Base-by-base conservation (phyloP, 2,329 filamentous ascomycete genomes). In the Pezizomycotina sp. region DNA sequence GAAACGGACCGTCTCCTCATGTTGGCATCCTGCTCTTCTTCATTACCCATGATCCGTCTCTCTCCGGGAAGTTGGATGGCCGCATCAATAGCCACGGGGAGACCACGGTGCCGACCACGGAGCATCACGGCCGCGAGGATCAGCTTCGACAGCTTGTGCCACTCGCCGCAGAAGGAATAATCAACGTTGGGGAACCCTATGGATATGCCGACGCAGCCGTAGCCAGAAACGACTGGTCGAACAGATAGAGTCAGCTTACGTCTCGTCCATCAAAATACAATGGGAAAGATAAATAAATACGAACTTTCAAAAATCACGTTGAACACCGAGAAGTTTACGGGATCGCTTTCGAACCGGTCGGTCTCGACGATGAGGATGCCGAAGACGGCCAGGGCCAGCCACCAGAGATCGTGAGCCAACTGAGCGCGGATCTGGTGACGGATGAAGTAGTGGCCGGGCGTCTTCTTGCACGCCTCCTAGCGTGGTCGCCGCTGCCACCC, bases 151-250 rank as follows among this genome's bases (percentile, higher is more conserved):
- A 42, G 30, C 2, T 43, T 34, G 20, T 42, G 44, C 13, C 47
- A 46, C 22, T 45, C 36, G 5, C 46, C 48, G 16, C 47, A 44
- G 13, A 50, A 39, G n/a, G 47, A 47, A 18, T 48, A 48, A 10
- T 43, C 43, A 8, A 32, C 38, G 21, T 42, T 43, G n/a, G 42
- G 42, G 13, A 39, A 39, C 2, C 45, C 46, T 10, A 45, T 42
- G 22, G 42, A 48, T 6, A 51, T 43, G 14, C 48, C 48, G 8
- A 51, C 48, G 18, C 46, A 48, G 4, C 48, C 48, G 19, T 48
- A 51, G 20, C 47, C 48, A 8, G 44, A 48, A 5, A 48, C 43
- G n/a, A 47, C 43, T 43, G 27, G 14, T 16, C 19, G 3, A 30
- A 6, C n/a, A n/a, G n/a, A n/a, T n/a, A n/a, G n/a, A n/a, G n/a